Percentiles rank a stretch among this genome's conserved stretches.
Conservation (phyloP, 495 filamentous ascomycete genomes). For the Penicillium coffeae region DNA sequence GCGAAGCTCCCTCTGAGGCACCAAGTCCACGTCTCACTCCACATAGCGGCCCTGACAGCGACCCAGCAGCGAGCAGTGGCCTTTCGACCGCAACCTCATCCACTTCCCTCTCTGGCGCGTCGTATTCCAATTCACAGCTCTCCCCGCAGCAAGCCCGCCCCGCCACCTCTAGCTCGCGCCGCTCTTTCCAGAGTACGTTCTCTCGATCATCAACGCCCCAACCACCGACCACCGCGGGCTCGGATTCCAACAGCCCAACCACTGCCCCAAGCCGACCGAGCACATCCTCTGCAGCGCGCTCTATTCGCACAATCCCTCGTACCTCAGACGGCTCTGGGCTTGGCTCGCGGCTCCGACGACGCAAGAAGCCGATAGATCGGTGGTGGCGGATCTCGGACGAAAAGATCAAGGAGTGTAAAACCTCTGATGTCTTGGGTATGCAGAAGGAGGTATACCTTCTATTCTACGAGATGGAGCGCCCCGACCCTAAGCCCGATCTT, state of each 20-base stretch:
- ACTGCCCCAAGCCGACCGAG: conserved; percentile 26
- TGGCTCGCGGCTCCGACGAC: conserved; percentile 43
- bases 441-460: conserved; percentile 93
- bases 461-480: conserved; percentile 82
- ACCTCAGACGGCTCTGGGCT: conserved; percentile 19
- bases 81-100: conserved; percentile 39
- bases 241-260: conserved; percentile 27
- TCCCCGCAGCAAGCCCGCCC: conserved; percentile 34
- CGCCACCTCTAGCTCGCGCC: conserved; percentile 35
- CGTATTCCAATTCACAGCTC: conserved; percentile 19
- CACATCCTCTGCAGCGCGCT: conserved; percentile 22
- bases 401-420: conserved; percentile 91
- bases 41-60: conserved; percentile 21
- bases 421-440: conserved; percentile 85
- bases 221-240: conserved; percentile 15
- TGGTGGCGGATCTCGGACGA: conserved; percentile 99
- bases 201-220: conserved; percentile 31
- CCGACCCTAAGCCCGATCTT: conserved; percentile 4
- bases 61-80: conserved; percentile 18
- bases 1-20: conserved; percentile 42
- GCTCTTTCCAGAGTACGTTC: conserved; percentile 34
- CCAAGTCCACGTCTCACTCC: conserved; percentile 40
- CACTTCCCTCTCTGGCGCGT: conserved; percentile 39
- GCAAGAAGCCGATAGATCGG: conserved; percentile 60
- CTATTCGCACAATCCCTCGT: conserved; percentile 25